Conservation (phyloP, 106 monocot genomes). For the Hemerocallis citrina region DNA sequence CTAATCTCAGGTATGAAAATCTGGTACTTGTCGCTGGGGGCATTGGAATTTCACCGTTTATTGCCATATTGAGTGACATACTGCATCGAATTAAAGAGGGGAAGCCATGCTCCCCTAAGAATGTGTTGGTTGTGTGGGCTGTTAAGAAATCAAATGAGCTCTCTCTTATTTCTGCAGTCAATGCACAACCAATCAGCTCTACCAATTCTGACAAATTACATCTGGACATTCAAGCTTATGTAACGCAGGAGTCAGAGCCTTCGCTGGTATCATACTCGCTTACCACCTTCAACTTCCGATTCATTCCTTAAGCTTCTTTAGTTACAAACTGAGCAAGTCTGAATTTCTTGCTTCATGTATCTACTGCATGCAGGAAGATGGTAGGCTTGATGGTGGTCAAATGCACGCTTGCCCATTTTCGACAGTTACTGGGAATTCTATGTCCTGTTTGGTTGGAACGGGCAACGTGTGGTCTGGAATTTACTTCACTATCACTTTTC, state of each 20-base stretch:
- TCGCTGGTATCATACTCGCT: constrained; percentile 46
- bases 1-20: constrained; percentile 74
- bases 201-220: constrained; percentile 44
- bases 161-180: constrained; percentile 61
- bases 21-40: constrained; percentile 91
- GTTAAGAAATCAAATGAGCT: constrained; percentile 85
- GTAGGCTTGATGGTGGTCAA: constrained; percentile 14
- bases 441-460: constrained; percentile 85
- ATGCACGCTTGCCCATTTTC: constrained; percentile 10
- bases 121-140: constrained; percentile 80
- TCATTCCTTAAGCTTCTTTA: not conserved
- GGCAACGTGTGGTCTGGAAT: constrained; percentile 50
- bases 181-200: constrained; percentile 37
- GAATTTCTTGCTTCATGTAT: not conserved
- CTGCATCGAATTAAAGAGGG: constrained; percentile 43
- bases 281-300: not conserved
- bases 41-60: constrained; percentile 90
- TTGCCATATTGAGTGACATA: constrained; percentile 86
- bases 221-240: constrained; percentile 70
- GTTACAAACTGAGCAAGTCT: not conserved
- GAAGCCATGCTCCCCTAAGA: constrained; percentile 61
- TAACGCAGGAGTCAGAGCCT: constrained; percentile 78
- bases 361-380: constrained; percentile 92
- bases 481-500: constrained; percentile 47
- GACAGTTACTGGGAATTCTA: constrained; percentile 21